Evolutionary conservation across 306 rosid species (phyloP).

Genomic region (Quercus variabilis): DNA sequence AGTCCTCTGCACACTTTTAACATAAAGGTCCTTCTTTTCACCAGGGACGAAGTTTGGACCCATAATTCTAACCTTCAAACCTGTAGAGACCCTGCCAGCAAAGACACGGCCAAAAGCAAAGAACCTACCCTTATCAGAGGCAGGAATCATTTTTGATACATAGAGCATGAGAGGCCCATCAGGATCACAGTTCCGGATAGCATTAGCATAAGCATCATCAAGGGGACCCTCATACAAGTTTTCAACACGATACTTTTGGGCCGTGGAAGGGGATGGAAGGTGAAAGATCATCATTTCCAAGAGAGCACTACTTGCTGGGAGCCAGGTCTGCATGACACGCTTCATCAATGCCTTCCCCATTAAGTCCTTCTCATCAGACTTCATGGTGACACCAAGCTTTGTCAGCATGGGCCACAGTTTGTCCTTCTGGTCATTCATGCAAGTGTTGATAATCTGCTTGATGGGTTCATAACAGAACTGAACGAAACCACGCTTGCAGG

Average conservation of each 20-base stretch:
- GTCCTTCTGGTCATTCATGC: slow-evolving; percentile 97
- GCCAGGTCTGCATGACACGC: slow-evolving; percentile 97
- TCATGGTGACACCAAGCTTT: slow-evolving; percentile 70
- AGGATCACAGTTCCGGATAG: slow-evolving; percentile 84
- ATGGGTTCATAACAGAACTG: slow-evolving; percentile 95
- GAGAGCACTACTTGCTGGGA: slow-evolving; percentile 72
- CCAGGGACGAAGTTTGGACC: slow-evolving; percentile 94
- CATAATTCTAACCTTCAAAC: slow-evolving; percentile 94
- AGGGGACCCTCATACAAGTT: slow-evolving; percentile 95
- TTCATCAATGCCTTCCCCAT: slow-evolving; percentile 88
- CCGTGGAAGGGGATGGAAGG: slow-evolving; percentile 72
- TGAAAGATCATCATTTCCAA: slow-evolving; percentile 97
- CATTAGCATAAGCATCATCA: slow-evolving; percentile 70
- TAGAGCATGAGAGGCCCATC: slow-evolving; percentile 96
- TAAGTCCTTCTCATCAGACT: slow-evolving; percentile 75
- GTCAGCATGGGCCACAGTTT: slow-evolving; percentile 94
- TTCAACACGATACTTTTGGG: slow-evolving; percentile 94
- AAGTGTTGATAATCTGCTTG: slow-evolving; percentile 71
- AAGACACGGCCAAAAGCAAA: slow-evolving; percentile 94
- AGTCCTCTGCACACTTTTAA: slow-evolving; percentile 89
- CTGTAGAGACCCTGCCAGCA: slow-evolving; percentile 76
- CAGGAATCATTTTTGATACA: slow-evolving; percentile 96
- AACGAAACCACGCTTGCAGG: slow-evolving; percentile 69
- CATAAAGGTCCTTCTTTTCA: slow-evolving; percentile 79
- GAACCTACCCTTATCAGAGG: slow-evolving; percentile 92